Evolutionary conservation across 1,284 basidiomycete genomes (phyloP).

Genomic region (Sanghuangporus sanghuang): DNA sequence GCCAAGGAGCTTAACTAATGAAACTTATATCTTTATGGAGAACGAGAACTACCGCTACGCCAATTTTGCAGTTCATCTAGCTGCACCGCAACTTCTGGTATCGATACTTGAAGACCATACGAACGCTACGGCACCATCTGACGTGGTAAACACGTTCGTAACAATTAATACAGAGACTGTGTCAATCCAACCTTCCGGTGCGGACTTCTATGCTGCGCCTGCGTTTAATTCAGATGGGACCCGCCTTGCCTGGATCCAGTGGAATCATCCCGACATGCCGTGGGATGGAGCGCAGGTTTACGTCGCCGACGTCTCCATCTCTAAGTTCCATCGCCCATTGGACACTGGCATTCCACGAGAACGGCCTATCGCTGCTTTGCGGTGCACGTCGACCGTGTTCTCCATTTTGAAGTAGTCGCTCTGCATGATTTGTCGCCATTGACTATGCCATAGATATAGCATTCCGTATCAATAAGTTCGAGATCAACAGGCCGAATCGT

Average conservation of each 20-base stretch:
- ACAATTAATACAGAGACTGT: slow-evolving; percentile 43
- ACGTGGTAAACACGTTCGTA: slow-evolving; percentile 54
- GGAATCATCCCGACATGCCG: slow-evolving; percentile 79
- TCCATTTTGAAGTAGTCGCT: background rate
- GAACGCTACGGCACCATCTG: slow-evolving; percentile 40
- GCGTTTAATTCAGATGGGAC: slow-evolving; percentile 65
- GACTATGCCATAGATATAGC: background rate
- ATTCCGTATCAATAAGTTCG: background rate
- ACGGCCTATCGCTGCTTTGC: background rate
- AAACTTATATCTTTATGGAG: slow-evolving; percentile 27
- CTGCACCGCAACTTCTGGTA: slow-evolving; percentile 5
- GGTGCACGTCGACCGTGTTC: background rate
- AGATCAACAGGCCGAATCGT: background rate
- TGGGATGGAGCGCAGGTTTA: slow-evolving; percentile 68
- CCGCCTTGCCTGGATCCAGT: slow-evolving; percentile 65
- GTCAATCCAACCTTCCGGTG: slow-evolving; percentile 40
- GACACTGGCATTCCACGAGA: background rate
- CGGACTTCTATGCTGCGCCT: slow-evolving; percentile 64
- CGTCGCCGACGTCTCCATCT: slow-evolving; percentile 40
- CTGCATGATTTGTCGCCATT: background rate
- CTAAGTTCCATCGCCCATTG: background rate
- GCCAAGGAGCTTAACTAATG: too few relatives aligned
- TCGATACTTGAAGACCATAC: slow-evolving; percentile 64
- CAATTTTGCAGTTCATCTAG: slow-evolving; percentile 43
- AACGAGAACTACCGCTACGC: slow-evolving; percentile 54